Conservation (phyloP, 345 rosid genomes). For the Camelina laxa region DNA sequence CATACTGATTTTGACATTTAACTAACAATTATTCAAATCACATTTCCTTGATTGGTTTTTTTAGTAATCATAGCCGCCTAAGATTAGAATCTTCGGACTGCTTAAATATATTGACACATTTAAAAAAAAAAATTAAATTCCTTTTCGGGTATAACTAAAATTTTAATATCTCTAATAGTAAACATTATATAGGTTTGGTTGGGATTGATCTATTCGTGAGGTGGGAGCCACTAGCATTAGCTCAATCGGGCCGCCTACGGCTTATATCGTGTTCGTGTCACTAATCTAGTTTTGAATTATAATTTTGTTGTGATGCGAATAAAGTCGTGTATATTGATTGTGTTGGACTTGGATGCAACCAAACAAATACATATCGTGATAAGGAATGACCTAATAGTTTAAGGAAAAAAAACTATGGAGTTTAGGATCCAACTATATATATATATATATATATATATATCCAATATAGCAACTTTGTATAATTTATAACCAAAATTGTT, state of each 20-base stretch:
- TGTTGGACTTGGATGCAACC: neutral
- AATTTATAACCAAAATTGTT: neutral
- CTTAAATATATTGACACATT: slow-evolving; percentile 25
- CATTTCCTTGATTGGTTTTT: slow-evolving; percentile 22
- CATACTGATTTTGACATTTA: slow-evolving; percentile 39
- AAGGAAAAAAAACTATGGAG: neutral
- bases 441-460: neutral
- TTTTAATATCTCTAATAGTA: slow-evolving; percentile 2
- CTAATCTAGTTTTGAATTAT: slow-evolving; percentile 11
- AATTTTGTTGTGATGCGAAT: neutral
- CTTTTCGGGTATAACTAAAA: slow-evolving; percentile 30
- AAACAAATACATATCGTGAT: neutral
- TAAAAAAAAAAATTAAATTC: neutral
- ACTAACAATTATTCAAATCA: slow-evolving; percentile 29
- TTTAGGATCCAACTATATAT: neutral
- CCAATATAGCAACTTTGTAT: neutral
- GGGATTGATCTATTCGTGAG: slow-evolving; percentile 30
- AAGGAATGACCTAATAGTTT: neutral
- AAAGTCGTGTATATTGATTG: neutral
- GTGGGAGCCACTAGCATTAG: slow-evolving; percentile 27
- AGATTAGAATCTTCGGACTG: slow-evolving; percentile 32
- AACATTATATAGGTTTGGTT: slow-evolving; percentile 30
- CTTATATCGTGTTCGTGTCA: slow-evolving; percentile 24
- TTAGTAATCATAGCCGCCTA: slow-evolving; percentile 36
- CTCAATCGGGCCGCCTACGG: slow-evolving; percentile 26